Percentiles rank a stretch among this genome's conserved stretches.
phyloP scores from a whole-genome alignment of 2,329 filamentous ascomycete genomes.

The Pyricularia grisea region DNA sequence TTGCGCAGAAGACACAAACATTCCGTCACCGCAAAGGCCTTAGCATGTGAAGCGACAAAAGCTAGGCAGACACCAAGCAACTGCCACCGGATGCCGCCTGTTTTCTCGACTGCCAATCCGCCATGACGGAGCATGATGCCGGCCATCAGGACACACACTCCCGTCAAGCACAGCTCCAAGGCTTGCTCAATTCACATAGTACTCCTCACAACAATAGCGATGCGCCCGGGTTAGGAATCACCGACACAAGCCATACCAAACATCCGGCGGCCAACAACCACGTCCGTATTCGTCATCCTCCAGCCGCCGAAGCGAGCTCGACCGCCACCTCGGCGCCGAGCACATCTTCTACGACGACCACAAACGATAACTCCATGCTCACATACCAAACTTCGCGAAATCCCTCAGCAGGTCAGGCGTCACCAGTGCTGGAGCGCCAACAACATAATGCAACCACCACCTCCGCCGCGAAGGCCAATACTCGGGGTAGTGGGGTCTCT shows the following conservation, averaged over 20 bases:
- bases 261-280: not conserved
- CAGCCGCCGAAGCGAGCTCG: not conserved
- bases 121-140: conserved; percentile 23
- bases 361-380: conserved; percentile 5
- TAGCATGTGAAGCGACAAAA: conserved; percentile 7
- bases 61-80: not conserved
- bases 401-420: conserved; percentile 8
- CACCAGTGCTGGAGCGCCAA: not conserved
- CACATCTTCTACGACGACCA: not conserved
- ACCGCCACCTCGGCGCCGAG: not conserved
- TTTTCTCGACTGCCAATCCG: conserved; percentile 7
- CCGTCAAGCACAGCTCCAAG: conserved; percentile 1
- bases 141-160: conserved; percentile 8
- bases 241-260: not conserved
- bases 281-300: not conserved
- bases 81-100: not conserved
- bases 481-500: not conserved
- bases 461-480: not conserved
- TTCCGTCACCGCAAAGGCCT: not conserved
- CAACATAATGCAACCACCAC: not conserved
- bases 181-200: not conserved
- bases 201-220: not conserved
- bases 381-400: conserved; percentile 11
- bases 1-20: not conserved
- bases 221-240: not conserved